These are phyloP conservation scores for Nannizziopsis barbatae DNA, from an alignment of 2,329 filamentous ascomycete species.

Conservation along the genomic window DNA sequence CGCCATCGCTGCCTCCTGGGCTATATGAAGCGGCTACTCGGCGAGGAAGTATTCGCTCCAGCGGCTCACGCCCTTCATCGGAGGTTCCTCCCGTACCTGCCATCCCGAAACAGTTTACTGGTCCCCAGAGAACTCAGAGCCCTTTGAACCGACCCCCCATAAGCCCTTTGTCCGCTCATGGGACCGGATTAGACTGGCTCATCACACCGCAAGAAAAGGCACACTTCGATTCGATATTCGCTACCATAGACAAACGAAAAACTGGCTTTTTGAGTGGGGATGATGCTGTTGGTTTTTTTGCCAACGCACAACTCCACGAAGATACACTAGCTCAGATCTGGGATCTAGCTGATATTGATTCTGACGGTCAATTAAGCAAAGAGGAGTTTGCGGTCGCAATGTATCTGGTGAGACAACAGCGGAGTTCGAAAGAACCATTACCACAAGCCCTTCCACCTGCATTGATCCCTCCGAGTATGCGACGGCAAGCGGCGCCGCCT, in stretches of 20 bases:
- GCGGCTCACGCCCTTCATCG: constrained; percentile 40
- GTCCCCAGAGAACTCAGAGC: constrained; percentile 50
- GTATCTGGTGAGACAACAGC: constrained; percentile 88
- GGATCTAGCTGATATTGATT: constrained; percentile 92
- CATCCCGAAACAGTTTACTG: constrained; percentile 75
- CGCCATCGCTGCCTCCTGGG: constrained; percentile 66
- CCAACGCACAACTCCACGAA: constrained; percentile 78
- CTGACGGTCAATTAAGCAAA: constrained; percentile 68
- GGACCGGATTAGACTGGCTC: constrained; percentile 62
- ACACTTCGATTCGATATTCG: constrained; percentile 78
- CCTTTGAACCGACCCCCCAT: constrained; percentile 45
- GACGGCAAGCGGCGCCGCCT: constrained; percentile 40
- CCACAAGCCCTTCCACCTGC: constrained; percentile 69
- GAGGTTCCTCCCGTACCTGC: constrained; percentile 49
- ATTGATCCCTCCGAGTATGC: constrained; percentile 76
- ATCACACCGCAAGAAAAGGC: constrained; percentile 73
- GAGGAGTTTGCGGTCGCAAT: constrained; percentile 97
- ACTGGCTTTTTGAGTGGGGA: constrained; percentile 83
- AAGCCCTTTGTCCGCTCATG: constrained; percentile 42
- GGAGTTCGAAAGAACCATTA: constrained; percentile 58
- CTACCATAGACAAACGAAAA: constrained; percentile 66
- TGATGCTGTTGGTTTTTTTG: constrained; percentile 88
- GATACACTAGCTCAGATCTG: constrained; percentile 88
- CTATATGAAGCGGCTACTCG: constrained; percentile 84
- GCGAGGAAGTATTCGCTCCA: constrained; percentile 45